Conservation (phyloP, 2,329 filamentous ascomycete genomes). For the Myriosclerotinia scirpicola region DNA sequence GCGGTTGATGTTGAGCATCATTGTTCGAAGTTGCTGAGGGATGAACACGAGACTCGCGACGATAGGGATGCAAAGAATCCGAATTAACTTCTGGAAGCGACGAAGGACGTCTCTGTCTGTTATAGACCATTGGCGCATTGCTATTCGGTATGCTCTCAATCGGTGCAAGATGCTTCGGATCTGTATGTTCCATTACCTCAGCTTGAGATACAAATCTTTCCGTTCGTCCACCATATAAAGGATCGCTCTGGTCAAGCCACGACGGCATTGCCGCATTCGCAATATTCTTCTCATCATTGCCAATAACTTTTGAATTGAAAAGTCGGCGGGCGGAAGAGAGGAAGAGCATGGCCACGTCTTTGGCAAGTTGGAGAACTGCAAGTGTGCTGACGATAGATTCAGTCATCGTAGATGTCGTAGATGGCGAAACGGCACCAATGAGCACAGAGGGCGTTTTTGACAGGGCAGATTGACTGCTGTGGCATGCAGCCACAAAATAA, state of each 20-base stretch:
- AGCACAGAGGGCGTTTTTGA: too few species aligned
- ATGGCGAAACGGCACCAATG: too few species aligned
- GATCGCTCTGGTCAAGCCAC: background rate
- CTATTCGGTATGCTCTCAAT: background rate
- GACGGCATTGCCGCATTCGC: background rate
- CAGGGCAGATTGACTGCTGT: too few species aligned
- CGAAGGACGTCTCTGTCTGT: background rate
- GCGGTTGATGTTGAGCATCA: background rate
- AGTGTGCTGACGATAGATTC: too few species aligned
- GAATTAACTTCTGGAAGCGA: slow-evolving; percentile 9
- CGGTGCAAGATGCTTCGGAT: slow-evolving; percentile 1
- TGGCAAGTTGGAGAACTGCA: too few species aligned
- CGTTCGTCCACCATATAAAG: background rate
- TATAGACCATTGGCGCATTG: slow-evolving; percentile 1
- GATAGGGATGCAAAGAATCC: background rate
- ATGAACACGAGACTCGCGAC: background rate
- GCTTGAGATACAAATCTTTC: background rate
- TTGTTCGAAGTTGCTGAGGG: background rate
- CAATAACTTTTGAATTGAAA: background rate
- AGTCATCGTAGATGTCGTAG: too few species aligned
- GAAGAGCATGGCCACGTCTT: slow-evolving; percentile 13
- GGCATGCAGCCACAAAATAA: too few species aligned
- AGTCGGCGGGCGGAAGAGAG: slow-evolving; percentile 19
- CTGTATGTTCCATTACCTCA: slow-evolving; percentile 10
- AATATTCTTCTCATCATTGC: background rate